Evolutionary conservation across 768 basidiomycete species (phyloP).

Genomic region (Trametes maxima): DNA sequence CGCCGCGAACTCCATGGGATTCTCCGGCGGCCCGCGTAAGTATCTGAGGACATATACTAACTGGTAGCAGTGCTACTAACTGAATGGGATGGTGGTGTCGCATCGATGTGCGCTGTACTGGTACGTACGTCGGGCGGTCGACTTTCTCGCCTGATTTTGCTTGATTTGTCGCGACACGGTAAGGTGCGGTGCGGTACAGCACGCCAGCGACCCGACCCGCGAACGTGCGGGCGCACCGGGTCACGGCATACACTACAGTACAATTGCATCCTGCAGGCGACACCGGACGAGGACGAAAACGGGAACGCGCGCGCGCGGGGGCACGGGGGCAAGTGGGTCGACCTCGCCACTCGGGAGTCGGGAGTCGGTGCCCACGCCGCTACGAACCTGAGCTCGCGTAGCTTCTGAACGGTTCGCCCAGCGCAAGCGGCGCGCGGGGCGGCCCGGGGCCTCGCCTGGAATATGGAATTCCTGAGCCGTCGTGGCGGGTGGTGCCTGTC

Average conservation of each 20-base stretch:
- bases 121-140: too few species aligned
- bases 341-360: too few species aligned
- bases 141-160: not conserved
- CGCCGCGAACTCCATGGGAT: constrained; percentile 1
- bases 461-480: constrained; percentile 11
- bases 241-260: too few species aligned
- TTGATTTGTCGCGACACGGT: not conserved
- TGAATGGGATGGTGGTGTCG: too few species aligned
- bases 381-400: constrained; percentile 18
- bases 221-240: not conserved
- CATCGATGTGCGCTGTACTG: too few species aligned
- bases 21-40: not conserved
- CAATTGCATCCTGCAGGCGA: too few species aligned
- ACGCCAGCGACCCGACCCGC: too few species aligned
- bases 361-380: constrained; percentile 12
- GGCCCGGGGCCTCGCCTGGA: not conserved
- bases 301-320: not conserved
- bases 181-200: not conserved
- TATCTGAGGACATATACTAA: not conserved
- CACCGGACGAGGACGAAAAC: constrained; percentile 9
- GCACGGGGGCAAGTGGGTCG: too few species aligned
- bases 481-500: constrained; percentile 14
- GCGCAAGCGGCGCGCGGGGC: constrained; percentile 6
- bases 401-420: constrained; percentile 5
- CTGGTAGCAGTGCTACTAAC: not conserved